A percentile compares a stretch with the other conserved stretches of the same genome.
Evolutionary conservation across 768 basidiomycete species (phyloP).

Genomic region (Phylloporus scabripes): DNA sequence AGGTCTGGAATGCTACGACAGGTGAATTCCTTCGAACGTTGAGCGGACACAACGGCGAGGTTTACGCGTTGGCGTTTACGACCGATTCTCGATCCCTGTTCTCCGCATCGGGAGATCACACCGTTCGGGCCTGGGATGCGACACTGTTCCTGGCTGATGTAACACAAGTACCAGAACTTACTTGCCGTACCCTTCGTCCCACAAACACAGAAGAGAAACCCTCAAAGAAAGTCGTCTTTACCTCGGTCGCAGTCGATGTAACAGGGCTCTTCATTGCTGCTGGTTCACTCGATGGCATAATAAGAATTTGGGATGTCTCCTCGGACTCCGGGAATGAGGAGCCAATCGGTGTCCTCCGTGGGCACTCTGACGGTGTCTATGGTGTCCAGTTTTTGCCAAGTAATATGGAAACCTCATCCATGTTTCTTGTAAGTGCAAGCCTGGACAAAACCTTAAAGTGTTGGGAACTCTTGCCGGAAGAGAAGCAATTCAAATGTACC

Average conservation of each 20-base stretch:
- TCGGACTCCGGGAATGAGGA: constrained; percentile 29
- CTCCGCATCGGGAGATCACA: constrained; percentile 35
- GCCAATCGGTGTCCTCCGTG: constrained; percentile 22
- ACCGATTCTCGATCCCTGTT: constrained; percentile 30
- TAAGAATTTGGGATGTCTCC: constrained; percentile 48
- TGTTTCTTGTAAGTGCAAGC: constrained; percentile 28
- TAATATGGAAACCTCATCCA: constrained; percentile 21
- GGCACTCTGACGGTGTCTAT: constrained; percentile 29
- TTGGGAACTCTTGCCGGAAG: constrained; percentile 39
- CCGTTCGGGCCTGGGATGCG: constrained; percentile 33
- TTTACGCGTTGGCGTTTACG: constrained; percentile 36
- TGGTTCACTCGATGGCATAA: constrained; percentile 46
- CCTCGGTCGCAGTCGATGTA: constrained; percentile 26
- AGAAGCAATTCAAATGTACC: constrained; percentile 25
- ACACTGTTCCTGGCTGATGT: constrained; percentile 20
- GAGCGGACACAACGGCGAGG: constrained; percentile 29
- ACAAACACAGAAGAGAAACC: constrained; percentile 11
- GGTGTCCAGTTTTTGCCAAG: constrained; percentile 28
- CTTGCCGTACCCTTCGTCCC: constrained; percentile 19
- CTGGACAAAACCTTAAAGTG: constrained; percentile 32
- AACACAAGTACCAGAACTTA: constrained; percentile 15
- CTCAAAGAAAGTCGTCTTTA: constrained; percentile 24
- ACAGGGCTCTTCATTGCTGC: constrained; percentile 44
- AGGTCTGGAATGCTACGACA: constrained; percentile 27
- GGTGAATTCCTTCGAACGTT: constrained; percentile 26